Percentiles rank a stretch among this genome's conserved stretches.
phyloP scores from a whole-genome alignment of 495 filamentous ascomycete genomes.

The Aspergillus olivimuriae region DNA sequence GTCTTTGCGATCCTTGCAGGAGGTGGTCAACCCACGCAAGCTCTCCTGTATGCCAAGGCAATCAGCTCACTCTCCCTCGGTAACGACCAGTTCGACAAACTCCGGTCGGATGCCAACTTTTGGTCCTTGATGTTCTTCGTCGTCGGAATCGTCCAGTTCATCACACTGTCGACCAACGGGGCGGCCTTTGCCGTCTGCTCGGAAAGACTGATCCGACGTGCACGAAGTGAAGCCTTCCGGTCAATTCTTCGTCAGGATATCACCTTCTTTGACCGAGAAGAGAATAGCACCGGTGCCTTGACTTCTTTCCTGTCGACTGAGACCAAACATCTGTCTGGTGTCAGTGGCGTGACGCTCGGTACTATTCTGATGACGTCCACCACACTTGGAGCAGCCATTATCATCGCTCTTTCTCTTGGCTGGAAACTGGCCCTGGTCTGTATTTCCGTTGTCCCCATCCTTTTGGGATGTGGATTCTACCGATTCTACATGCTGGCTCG shows the following conservation, averaged over 20 bases:
- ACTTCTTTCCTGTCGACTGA: conserved; percentile 82
- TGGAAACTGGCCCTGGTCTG: conserved; percentile 92
- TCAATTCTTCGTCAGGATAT: conserved; percentile 91
- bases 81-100: conserved; percentile 31
- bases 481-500: conserved; percentile 75
- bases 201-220: conserved; percentile 73
- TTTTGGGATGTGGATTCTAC: conserved; percentile 77
- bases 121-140: conserved; percentile 95
- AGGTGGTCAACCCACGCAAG: conserved; percentile 77
- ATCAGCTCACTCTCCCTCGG: conserved; percentile 62
- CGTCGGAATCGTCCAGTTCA: conserved; percentile 72
- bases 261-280: conserved; percentile 76
- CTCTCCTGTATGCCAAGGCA: conserved; percentile 85
- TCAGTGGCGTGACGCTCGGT: conserved; percentile 75
- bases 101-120: conserved; percentile 70
- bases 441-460: conserved; percentile 67
- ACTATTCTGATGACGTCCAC: conserved; percentile 70
- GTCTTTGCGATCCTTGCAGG: conserved; percentile 75
- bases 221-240: conserved; percentile 73
- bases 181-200: conserved; percentile 77
- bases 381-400: conserved; percentile 63
- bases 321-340: conserved; percentile 75
- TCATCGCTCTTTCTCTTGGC: conserved; percentile 62
- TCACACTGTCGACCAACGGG: conserved; percentile 64
- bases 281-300: conserved; percentile 78